phyloP scores from a whole-genome alignment of 1,284 basidiomycete species.

The Ceratorhiza oryzae-sativae region DNA sequence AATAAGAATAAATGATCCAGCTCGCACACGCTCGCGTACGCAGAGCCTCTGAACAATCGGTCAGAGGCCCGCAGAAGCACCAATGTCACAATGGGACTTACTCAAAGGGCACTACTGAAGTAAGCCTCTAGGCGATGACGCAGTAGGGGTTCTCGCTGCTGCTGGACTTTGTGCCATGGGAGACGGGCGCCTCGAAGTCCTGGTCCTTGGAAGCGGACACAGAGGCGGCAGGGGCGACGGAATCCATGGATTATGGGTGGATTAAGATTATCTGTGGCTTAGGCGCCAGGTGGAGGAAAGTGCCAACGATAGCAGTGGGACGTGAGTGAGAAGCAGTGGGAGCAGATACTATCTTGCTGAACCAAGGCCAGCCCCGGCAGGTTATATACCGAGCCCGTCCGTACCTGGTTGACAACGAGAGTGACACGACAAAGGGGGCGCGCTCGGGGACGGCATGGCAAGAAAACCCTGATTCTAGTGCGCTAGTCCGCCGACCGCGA shows the following conservation, averaged over 20 bases:
- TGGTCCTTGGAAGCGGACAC: not conserved
- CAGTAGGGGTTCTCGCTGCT: constrained; percentile 2
- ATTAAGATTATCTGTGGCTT: not conserved
- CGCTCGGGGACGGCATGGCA: not conserved
- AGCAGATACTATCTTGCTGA: constrained; percentile 11
- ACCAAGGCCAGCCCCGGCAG: not conserved
- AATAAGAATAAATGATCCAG: too few relatives aligned
- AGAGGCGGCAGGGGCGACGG: not conserved
- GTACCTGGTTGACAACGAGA: not conserved
- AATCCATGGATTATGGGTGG: constrained; percentile 9
- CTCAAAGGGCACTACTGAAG: not conserved
- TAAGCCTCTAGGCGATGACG: constrained; percentile 1
- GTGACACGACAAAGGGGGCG: constrained; percentile 9
- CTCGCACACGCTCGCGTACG: too few relatives aligned
- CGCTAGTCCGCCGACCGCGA: not conserved
- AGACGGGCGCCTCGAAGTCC: constrained; percentile 13
- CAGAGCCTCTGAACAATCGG: not conserved
- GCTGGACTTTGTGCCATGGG: not conserved
- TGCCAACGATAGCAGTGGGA: not conserved
- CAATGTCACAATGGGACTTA: not conserved
- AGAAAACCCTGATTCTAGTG: not conserved
- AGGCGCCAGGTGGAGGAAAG: not conserved
- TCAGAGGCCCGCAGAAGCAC: not conserved
- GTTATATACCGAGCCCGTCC: not conserved
- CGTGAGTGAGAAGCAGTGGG: not conserved